These are phyloP conservation scores for Kondoa malvinella DNA, from an alignment of 768 basidiomycete genomes.

Conservation along the genomic window DNA sequence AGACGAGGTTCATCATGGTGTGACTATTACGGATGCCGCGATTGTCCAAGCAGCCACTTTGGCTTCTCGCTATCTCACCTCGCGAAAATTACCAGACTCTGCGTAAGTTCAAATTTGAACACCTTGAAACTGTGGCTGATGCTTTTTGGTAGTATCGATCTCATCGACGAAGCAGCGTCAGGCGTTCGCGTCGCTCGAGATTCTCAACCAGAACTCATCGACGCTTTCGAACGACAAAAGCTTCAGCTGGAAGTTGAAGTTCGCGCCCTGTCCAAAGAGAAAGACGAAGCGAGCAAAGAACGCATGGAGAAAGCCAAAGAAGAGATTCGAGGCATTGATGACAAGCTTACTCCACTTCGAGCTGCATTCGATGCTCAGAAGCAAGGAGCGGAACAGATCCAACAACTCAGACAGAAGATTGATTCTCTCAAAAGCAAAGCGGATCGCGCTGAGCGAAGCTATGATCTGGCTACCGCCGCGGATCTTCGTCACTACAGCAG, in stretches of 20 bases:
- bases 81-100: conserved; percentile 34
- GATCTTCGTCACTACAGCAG: conserved; percentile 83
- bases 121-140: conserved; percentile 3
- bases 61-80: conserved; percentile 69
- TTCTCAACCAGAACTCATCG: conserved; percentile 83
- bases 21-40: conserved; percentile 70
- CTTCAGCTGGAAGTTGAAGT: conserved; percentile 87
- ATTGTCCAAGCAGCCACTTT: conserved; percentile 77
- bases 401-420: conserved; percentile 55
- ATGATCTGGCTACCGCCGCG: conserved; percentile 48
- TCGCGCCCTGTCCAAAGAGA: conserved; percentile 70
- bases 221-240: conserved; percentile 70
- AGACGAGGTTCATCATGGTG: conserved; percentile 77
- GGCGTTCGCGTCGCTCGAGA: conserved; percentile 80
- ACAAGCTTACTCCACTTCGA: conserved; percentile 36
- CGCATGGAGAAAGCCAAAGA: conserved; percentile 66
- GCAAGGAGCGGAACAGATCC: conserved; percentile 41
- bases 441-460: conserved; percentile 78
- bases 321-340: conserved; percentile 44
- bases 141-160: conserved; percentile 41
- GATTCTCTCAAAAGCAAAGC: conserved; percentile 83
- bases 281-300: conserved; percentile 50
- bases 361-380: conserved; percentile 28
- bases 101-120: neutral
- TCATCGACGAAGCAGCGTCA: conserved; percentile 84